Evolutionary conservation across 108 stramenopile genomes (phyloP), one percentile per base, ranked within the genome.

Genomic region (Cyclostephanos invisitatus): DNA sequence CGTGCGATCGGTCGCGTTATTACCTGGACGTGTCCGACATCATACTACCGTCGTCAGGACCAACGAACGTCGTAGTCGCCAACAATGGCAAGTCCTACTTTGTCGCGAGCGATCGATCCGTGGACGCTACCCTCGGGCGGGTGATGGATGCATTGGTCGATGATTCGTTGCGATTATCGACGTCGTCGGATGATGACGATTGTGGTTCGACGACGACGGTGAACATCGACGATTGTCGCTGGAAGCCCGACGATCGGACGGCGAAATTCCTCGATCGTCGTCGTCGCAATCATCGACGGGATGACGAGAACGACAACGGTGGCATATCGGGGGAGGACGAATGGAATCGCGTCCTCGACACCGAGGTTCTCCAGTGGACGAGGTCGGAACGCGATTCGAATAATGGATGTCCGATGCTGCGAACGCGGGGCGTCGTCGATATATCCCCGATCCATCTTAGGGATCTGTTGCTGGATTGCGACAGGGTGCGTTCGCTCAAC

Each of bases 321-420:
- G 7, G 35, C 37, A 5, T 7, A 18, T 42, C 29, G 18, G 25
- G 18, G 15, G 35, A 35, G 38, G 63, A 56, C 0, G 57, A 59
- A 25, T 60, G 61, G 53, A 50, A 38, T 48, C 70, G 63, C 20
- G 27, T 60, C 11, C 67, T 78, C 15, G 60, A 67, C 36, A 67
- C 46, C 5, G 42, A 67, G 20, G 78, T 72, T 32, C 71, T 78
- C 35, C 67, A 72, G 62, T 78, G 78, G 78, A 78, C 78, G 29
- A 47, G 66, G 7, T 27, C 55, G 18, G 32, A 20, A 27, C 15
- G 60, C 18, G 42, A 60, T 20, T 56, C 53, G 25, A 29, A 49
- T 3, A 28, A 4, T 32, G 32, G 32, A 2, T 32, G 48, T 3
- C 70, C 68, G 22, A 63, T 71, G 70, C 36, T 78, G 18, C 67